Evolutionary conservation across 345 rosid species (phyloP).

Genomic region (Passiflora organensis): DNA sequence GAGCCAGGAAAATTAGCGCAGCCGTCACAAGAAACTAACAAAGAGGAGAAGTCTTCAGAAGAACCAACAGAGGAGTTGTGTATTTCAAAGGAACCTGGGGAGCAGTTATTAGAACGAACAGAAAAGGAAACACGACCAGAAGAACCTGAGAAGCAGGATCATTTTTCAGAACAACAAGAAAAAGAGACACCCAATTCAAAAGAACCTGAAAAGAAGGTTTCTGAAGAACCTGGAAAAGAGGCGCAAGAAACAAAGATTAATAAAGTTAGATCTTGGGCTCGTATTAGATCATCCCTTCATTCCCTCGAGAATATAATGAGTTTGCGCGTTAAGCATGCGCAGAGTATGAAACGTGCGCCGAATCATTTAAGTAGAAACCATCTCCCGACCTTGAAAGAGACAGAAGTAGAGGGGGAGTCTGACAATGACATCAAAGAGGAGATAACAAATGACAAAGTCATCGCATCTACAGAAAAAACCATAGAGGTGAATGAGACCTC

Average conservation of each 20-base stretch:
- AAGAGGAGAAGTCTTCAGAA: slow-evolving; percentile 7
- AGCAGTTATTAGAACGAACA: background rate
- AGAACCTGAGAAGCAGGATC: slow-evolving; percentile 1
- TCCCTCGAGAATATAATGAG: slow-evolving; percentile 71
- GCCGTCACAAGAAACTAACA: slow-evolving; percentile 2
- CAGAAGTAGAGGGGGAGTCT: slow-evolving; percentile 30
- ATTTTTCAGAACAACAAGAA: background rate
- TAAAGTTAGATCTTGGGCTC: slow-evolving; percentile 50
- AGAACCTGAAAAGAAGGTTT: slow-evolving; percentile 1
- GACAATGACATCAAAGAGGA: slow-evolving; percentile 35
- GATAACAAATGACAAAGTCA: slow-evolving; percentile 18
- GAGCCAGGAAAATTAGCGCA: slow-evolving; percentile 6
- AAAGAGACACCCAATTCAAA: slow-evolving; percentile 18
- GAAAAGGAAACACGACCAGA: background rate
- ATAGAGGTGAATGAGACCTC: slow-evolving; percentile 20
- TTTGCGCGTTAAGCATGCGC: slow-evolving; percentile 47
- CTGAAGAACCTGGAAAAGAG: slow-evolving; percentile 25
- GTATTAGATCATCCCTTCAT: slow-evolving; percentile 55
- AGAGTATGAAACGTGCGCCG: slow-evolving; percentile 28
- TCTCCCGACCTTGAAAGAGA: slow-evolving; percentile 37
- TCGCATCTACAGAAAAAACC: slow-evolving; percentile 22
- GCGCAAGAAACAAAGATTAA: slow-evolving; percentile 32
- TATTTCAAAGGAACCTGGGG: background rate
- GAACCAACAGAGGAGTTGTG: slow-evolving; percentile 2
- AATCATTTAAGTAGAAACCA: slow-evolving; percentile 19